phyloP scores from a whole-genome alignment of 2,329 filamentous ascomycete species.

The Fusarium goolgardi region DNA sequence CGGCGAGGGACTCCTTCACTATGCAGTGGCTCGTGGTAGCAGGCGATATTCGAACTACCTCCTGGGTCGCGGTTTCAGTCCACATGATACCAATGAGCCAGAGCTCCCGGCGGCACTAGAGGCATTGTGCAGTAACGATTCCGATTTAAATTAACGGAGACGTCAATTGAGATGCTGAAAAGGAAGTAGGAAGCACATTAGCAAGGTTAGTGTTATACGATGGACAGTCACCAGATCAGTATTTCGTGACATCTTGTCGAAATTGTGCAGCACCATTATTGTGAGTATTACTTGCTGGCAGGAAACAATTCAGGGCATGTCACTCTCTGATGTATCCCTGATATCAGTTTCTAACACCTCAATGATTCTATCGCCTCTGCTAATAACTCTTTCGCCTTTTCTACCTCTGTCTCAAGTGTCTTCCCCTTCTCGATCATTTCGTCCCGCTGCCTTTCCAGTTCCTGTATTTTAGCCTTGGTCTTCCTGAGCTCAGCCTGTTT shows the following conservation, averaged over 20 bases:
- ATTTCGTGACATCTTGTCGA: background rate
- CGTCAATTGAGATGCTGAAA: fast-evolving
- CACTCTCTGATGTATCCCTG: background rate
- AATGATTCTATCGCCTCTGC: background rate
- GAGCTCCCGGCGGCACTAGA: background rate
- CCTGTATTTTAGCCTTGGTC: background rate
- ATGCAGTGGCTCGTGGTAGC: background rate
- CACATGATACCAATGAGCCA: background rate
- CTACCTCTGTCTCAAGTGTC: background rate
- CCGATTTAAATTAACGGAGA: fast-evolving
- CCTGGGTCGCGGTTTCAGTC: background rate
- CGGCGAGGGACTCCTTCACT: conserved; percentile 8
- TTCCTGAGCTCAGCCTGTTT: background rate
- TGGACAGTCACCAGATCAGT: background rate
- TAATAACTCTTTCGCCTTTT: background rate
- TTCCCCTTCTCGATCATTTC: background rate
- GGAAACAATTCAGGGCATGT: no score
- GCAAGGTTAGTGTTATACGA: no score
- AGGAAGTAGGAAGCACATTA: fast-evolving
- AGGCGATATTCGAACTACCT: background rate
- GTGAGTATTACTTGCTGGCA: no score
- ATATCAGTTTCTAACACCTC: background rate
- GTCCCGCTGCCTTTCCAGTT: background rate
- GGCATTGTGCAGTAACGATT: fast-evolving
- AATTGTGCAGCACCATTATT: background rate